These are phyloP conservation scores for Penicillium soppii DNA, from an alignment of 495 filamentous ascomycete species.

Conservation along the genomic window DNA sequence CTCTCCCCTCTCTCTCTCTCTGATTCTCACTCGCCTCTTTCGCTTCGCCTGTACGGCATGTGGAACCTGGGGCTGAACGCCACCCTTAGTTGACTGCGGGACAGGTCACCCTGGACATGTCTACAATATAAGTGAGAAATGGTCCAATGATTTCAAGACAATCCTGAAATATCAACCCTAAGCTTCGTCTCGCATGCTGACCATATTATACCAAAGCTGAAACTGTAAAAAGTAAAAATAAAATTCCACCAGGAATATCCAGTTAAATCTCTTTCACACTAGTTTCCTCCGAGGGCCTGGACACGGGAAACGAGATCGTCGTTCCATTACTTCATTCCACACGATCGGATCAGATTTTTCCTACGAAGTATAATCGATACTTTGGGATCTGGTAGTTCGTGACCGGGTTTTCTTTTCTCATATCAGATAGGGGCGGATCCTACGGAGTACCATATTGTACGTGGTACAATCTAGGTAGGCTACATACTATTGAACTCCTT, in stretches of 20 bases:
- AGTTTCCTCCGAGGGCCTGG: conserved; percentile 17
- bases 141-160: conserved; percentile 1
- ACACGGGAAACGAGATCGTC: conserved; percentile 16
- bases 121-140: conserved; percentile 1
- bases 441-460: too few species aligned
- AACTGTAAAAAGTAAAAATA: too few species aligned
- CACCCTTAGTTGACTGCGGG: conserved; percentile 16
- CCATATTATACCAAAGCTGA: too few species aligned
- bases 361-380: neutral
- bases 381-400: conserved; percentile 2
- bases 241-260: too few species aligned
- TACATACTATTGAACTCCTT: neutral
- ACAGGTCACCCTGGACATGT: conserved; percentile 1
- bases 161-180: too few species aligned
- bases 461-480: too few species aligned
- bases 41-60: conserved; percentile 4
- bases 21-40: conserved; percentile 2
- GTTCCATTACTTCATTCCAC: conserved; percentile 13
- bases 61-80: conserved; percentile 29
- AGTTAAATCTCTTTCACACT: neutral
- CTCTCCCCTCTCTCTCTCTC: neutral
- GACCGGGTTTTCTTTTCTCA: neutral
- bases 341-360: conserved; percentile 1
- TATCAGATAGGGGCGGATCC: too few species aligned
- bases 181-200: too few species aligned